These are phyloP conservation scores for Colletotrichum sp. DNA, from an alignment of 2,329 filamentous ascomycete species.

Conservation along the genomic window DNA sequence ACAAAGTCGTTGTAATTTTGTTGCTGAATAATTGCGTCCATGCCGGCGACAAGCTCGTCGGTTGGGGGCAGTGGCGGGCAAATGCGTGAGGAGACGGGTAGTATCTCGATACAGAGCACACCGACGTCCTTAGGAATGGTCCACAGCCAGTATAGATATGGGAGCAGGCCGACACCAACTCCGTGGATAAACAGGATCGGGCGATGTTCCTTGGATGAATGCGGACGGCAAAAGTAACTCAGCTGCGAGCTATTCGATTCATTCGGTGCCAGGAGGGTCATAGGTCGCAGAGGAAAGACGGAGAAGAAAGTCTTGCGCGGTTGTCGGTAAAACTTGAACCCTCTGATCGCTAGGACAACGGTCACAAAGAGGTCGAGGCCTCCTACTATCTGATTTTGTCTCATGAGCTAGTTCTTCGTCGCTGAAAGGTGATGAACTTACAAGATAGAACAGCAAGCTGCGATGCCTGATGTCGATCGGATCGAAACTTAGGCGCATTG, in stretches of 20 bases:
- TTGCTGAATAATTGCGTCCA: constrained; percentile 55
- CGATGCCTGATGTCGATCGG: constrained; percentile 64
- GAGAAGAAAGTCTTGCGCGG: constrained; percentile 38
- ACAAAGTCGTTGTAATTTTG: constrained; percentile 65
- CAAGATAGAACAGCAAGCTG: constrained; percentile 68
- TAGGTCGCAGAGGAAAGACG: constrained; percentile 64
- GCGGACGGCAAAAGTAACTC: constrained; percentile 71
- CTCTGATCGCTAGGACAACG: constrained; percentile 46
- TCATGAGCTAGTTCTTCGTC: background rate
- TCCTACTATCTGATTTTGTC: constrained; percentile 10
- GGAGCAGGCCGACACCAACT: constrained; percentile 71
- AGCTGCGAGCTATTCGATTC: constrained; percentile 54
- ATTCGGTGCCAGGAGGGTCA: constrained; percentile 47
- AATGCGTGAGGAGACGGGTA: constrained; percentile 69
- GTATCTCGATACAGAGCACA: constrained; percentile 69
- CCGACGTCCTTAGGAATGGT: constrained; percentile 54
- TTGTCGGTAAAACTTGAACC: constrained; percentile 56
- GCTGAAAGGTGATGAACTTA: constrained; percentile 36
- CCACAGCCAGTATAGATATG: constrained; percentile 64
- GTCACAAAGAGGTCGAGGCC: constrained; percentile 56
- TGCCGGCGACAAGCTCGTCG: constrained; percentile 18
- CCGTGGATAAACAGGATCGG: constrained; percentile 75
- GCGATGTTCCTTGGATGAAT: constrained; percentile 59
- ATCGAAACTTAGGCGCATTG: constrained; percentile 71
- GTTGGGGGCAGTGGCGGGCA: constrained; percentile 42